These are phyloP conservation scores for Triangularia setosa DNA, from an alignment of 2,329 filamentous ascomycete species.

Conservation along the genomic window DNA sequence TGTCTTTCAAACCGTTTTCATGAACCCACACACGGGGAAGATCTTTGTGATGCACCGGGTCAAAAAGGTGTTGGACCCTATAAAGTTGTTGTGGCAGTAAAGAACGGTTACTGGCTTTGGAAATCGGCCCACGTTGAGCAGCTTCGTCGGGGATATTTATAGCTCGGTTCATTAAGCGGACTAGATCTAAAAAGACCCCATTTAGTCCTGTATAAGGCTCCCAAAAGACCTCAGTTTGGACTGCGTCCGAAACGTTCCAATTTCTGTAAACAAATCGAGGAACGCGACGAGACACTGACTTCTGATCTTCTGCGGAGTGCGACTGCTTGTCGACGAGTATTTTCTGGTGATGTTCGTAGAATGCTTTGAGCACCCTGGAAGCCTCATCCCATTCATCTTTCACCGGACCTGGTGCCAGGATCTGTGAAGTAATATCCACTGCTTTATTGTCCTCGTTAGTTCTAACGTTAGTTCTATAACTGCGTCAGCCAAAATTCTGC, in stretches of 20 bases:
- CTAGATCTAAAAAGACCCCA: not conserved
- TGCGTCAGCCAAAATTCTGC: not conserved
- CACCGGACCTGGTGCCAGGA: not conserved
- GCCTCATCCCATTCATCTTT: not conserved
- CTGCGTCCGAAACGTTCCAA: not conserved
- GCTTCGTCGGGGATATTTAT: no score
- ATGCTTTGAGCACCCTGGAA: not conserved
- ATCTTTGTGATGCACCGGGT: not conserved
- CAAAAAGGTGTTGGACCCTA: not conserved
- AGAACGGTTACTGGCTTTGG: not conserved
- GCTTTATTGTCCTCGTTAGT: not conserved
- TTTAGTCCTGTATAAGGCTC: not conserved
- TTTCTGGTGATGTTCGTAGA: not conserved
- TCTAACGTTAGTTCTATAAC: not conserved
- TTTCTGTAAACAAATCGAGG: not conserved
- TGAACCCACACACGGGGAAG: not conserved
- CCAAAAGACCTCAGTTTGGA: not conserved
- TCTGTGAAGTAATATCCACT: not conserved
- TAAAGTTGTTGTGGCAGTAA: not conserved
- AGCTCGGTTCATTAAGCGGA: not conserved
- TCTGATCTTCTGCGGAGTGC: no score
- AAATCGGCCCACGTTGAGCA: not conserved
- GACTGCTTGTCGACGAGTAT: not conserved
- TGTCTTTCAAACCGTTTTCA: not conserved
- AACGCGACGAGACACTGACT: not conserved